A percentile compares a stretch with the other conserved stretches of the same genome.
phyloP scores from a whole-genome alignment of 352 stramenopile genomes.

The Peronosclerospora sorghi region DNA sequence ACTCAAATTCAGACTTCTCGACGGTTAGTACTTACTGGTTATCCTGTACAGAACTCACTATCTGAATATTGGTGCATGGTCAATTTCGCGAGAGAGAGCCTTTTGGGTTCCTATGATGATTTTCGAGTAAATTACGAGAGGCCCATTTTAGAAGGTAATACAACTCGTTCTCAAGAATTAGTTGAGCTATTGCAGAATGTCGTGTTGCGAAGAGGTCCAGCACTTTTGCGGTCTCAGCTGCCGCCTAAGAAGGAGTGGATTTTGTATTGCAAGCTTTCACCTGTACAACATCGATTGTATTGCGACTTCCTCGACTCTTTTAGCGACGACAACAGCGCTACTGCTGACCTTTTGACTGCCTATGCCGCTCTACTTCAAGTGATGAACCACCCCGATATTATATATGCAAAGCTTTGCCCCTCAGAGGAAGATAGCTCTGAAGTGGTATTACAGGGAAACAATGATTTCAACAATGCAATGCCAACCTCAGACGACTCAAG shows the following conservation, averaged over 20 bases:
- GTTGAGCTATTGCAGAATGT: conserved; percentile 54
- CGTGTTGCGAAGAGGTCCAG: conserved; percentile 60
- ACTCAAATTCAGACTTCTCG: conserved; percentile 60
- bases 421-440: conserved; percentile 13
- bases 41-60: conserved; percentile 92
- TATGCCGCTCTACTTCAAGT: conserved; percentile 73
- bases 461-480: conserved; percentile 18
- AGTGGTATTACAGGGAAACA: conserved; percentile 19
- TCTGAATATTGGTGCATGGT: conserved; percentile 89
- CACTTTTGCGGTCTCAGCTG: conserved; percentile 55
- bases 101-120: conserved; percentile 57
- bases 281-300: conserved; percentile 71
- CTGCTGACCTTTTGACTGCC: conserved; percentile 59
- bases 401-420: conserved; percentile 55
- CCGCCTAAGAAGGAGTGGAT: conserved; percentile 83
- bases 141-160: conserved; percentile 70
- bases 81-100: conserved; percentile 72
- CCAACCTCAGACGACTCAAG: conserved; percentile 12
- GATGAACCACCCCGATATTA: conserved; percentile 86
- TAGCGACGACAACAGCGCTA: conserved; percentile 25
- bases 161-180: conserved; percentile 42
- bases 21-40: conserved; percentile 88
- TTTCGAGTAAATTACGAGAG: conserved; percentile 74
- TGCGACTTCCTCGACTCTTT: conserved; percentile 61
- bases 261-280: conserved; percentile 75